Percentiles rank a stretch among this genome's conserved stretches.
Conservation (phyloP, 176 grass and related monocot species). For the Eragrostis curvula region DNA sequence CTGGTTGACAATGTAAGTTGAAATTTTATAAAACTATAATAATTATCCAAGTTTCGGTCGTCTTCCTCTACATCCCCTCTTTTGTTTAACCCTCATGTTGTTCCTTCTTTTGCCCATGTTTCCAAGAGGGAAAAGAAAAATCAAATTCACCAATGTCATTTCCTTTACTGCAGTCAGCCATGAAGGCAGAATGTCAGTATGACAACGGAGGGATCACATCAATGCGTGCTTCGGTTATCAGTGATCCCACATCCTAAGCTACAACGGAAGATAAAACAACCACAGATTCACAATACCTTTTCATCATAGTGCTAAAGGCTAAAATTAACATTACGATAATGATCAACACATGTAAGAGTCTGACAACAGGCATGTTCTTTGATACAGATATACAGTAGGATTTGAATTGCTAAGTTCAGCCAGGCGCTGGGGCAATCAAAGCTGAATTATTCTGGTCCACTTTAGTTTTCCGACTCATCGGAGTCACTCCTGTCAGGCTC, state of each 20-base stretch:
- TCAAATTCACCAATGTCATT: no score
- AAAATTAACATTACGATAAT: not conserved
- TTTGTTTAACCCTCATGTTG: no score
- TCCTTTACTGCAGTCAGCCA: not conserved
- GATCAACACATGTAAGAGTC: not conserved
- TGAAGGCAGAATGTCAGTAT: not conserved
- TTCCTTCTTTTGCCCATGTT: not conserved
- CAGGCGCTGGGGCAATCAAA: not conserved
- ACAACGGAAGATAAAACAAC: not conserved
- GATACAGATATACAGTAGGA: not conserved
- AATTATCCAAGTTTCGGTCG: not conserved
- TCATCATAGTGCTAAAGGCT: not conserved
- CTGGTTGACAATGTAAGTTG: not conserved
- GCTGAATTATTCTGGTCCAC: not conserved
- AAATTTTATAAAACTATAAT: not conserved
- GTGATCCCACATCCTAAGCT: not conserved
- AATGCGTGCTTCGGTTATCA: not conserved
- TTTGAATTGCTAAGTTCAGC: not conserved
- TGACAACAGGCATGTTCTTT: slow-evolving; percentile 1
- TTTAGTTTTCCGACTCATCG: slow-evolving; percentile 82
- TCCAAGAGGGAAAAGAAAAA: no score
- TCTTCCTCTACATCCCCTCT: not conserved
- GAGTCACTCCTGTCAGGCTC: slow-evolving; percentile 73
- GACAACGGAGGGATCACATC: not conserved
- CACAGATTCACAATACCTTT: not conserved